Evolutionary conservation across 2,329 filamentous ascomycete genomes (phyloP).

Genomic region (Tolypocladium guangdongense): DNA sequence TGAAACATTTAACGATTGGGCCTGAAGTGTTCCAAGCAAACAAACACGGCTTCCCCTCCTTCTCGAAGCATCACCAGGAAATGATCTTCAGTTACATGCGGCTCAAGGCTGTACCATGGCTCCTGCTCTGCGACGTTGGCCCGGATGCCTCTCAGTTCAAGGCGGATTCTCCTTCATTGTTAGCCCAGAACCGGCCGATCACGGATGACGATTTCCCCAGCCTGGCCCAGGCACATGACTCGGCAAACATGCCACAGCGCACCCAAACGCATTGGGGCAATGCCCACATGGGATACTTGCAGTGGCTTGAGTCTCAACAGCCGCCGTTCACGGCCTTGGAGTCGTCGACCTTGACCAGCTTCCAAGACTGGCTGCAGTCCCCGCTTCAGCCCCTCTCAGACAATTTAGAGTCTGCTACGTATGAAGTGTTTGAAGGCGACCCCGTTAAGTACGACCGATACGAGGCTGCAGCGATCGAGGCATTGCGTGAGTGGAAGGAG

Average conservation of each 20-base stretch:
- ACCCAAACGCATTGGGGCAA: constrained; percentile 23
- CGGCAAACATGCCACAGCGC: constrained; percentile 4
- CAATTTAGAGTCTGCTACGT: constrained; percentile 93
- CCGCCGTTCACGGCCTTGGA: constrained; percentile 45
- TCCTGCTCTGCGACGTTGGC: constrained; percentile 52
- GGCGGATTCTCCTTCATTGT: constrained; percentile 9
- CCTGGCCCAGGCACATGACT: constrained; percentile 51
- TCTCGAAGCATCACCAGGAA: constrained; percentile 49
- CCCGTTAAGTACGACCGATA: constrained; percentile 98
- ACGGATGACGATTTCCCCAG: constrained; percentile 54
- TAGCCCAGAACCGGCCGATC: constrained; percentile 18
- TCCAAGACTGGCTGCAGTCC: constrained; percentile 93
- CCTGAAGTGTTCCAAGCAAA: constrained; percentile 48
- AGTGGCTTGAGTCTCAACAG: constrained; percentile 75
- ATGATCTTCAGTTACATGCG: constrained; percentile 54
- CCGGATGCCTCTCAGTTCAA: constrained; percentile 28
- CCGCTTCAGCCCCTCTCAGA: constrained; percentile 90
- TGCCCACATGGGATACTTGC: constrained; percentile 64
- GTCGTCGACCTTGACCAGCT: constrained; percentile 39
- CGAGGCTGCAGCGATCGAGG: constrained; percentile 70
- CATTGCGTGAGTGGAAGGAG: constrained; percentile 67
- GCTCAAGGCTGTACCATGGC: constrained; percentile 50
- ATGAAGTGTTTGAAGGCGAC: constrained; percentile 97
- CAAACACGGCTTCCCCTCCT: constrained; percentile 48
- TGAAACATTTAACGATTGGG: constrained; percentile 49